Evolutionary conservation across 306 rosid genomes (phyloP).

Genomic region (Geum urbanum): DNA sequence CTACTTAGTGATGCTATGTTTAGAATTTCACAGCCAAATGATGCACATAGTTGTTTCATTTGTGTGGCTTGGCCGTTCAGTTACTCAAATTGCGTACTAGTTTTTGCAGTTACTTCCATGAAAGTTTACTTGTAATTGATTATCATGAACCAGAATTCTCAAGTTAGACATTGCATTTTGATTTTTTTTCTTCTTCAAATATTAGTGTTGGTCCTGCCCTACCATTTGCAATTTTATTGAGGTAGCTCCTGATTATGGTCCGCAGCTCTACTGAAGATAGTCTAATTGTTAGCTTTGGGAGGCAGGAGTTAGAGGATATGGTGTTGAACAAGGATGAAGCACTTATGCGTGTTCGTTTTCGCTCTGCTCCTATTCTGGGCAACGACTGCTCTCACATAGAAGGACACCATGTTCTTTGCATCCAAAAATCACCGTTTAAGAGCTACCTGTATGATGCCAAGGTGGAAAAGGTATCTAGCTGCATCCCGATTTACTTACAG

Average conservation of each 20-base stretch:
- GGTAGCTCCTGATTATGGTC: slow-evolving; percentile 7
- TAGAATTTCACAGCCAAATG: not conserved
- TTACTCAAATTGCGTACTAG: not conserved
- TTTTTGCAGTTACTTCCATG: not conserved
- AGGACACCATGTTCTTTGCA: slow-evolving; percentile 23
- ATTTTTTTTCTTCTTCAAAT: not conserved
- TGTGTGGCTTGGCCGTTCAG: not conserved
- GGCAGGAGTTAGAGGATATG: slow-evolving; percentile 26
- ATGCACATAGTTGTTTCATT: not conserved
- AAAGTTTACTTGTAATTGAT: not conserved
- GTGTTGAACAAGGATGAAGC: slow-evolving; percentile 21
- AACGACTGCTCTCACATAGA: slow-evolving; percentile 22
- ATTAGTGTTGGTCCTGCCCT: not conserved
- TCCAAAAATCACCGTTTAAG: slow-evolving; percentile 15
- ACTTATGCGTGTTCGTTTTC: slow-evolving; percentile 4
- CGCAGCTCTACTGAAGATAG: slow-evolving; percentile 24
- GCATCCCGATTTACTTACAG: not conserved
- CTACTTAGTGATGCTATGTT: not conserved
- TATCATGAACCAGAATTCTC: not conserved
- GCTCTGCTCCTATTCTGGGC: slow-evolving; percentile 20
- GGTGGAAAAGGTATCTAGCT: slow-evolving; percentile 22
- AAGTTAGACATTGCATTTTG: not conserved
- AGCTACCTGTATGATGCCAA: slow-evolving; percentile 19
- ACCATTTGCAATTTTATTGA: not conserved
- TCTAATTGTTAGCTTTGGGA: slow-evolving; percentile 10